Percentiles rank a stretch among this genome's conserved stretches.
Evolutionary conservation across 495 filamentous ascomycete species (phyloP).

Genomic region (Mytilinidion resinicola): DNA sequence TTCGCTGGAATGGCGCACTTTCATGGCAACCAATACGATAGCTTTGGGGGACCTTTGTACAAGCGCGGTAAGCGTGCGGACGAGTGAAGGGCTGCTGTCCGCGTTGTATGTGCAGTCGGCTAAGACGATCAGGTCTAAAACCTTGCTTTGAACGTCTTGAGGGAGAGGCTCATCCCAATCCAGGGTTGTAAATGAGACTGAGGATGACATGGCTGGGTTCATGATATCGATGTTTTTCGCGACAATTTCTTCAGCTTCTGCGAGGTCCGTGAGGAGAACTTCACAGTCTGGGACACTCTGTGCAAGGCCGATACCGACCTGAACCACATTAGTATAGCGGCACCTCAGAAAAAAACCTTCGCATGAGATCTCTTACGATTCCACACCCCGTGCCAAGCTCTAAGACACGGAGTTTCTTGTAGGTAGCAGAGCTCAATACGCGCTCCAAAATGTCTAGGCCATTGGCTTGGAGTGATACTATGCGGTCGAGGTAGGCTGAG

Average conservation of each 20-base stretch:
- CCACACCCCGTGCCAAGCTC: conserved; percentile 26
- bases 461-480: conserved; percentile 18
- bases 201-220: conserved; percentile 38
- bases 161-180: conserved; percentile 60
- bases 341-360: too few relatives aligned
- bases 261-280: conserved; percentile 75
- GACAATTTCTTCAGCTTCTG: conserved; percentile 65
- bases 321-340: conserved; percentile 48
- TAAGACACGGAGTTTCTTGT: conserved; percentile 24
- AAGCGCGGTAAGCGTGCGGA: conserved; percentile 59
- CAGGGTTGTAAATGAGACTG: conserved; percentile 53
- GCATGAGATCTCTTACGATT: conserved; percentile 11
- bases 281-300: conserved; percentile 47
- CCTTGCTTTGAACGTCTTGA: conserved; percentile 33
- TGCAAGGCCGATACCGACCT: conserved; percentile 74
- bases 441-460: conserved; percentile 24
- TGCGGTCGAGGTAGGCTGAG: conserved; percentile 38
- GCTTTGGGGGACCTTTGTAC: conserved; percentile 44
- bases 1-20: conserved; percentile 80
- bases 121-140: conserved; percentile 68
- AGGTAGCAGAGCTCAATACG: conserved; percentile 20
- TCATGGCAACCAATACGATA: conserved; percentile 68
- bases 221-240: conserved; percentile 47
- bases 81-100: conserved; percentile 69
- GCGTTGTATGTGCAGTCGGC: conserved; percentile 96